Base-by-base conservation (phyloP, 306 rosid species). In the Pachyrhizus erosus region DNA sequence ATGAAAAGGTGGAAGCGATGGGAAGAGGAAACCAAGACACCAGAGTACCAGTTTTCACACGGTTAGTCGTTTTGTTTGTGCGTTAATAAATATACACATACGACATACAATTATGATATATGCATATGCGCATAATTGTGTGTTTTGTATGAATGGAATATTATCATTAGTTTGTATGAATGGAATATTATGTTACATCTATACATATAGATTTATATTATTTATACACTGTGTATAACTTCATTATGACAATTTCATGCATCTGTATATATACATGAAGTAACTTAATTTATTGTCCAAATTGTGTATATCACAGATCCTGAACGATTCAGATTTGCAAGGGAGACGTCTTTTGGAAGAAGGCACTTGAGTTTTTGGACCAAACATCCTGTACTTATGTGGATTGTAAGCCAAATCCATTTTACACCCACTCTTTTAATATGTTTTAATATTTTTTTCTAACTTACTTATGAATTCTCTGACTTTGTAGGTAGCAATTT, bases 1-100 rank as follows among this genome's bases (percentile, higher is more conserved):
- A 96, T 93, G 99, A 84, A 90, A 82, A 86, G 92, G 9, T 96
- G 99, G 99, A 96, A 89, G 68, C 75, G 86, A 43, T 96, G 99
- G 99, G 99, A 96, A 84, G 90, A 80, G 74, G 97, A 93, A 73
- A 91, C 98, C 21, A 91, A 82, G 79, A 96, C 98, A 10, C 77
- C 64, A 0, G 94, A 90, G 75, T 93, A 96, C 73, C 98, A 96
- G 77, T 96, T 90, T 74, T 84, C 94, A 33, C 93, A 96, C 21
- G 99, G 99, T 95, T 37, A 84, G 90, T 61, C 21, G 99, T 98
- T 95, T 37, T 83, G 90, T 61, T 15, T 54, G 21, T 17, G 14
- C 51, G n/a, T 77, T n/a, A 57, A 73, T 29, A 24, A 20, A 23
- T n/a, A 18, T n/a, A 7, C 24, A 49, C 42, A 37, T 8, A 37